These are phyloP conservation scores for Globisporangium paroecandrum DNA, from an alignment of 352 stramenopile species.

Conservation along the genomic window DNA sequence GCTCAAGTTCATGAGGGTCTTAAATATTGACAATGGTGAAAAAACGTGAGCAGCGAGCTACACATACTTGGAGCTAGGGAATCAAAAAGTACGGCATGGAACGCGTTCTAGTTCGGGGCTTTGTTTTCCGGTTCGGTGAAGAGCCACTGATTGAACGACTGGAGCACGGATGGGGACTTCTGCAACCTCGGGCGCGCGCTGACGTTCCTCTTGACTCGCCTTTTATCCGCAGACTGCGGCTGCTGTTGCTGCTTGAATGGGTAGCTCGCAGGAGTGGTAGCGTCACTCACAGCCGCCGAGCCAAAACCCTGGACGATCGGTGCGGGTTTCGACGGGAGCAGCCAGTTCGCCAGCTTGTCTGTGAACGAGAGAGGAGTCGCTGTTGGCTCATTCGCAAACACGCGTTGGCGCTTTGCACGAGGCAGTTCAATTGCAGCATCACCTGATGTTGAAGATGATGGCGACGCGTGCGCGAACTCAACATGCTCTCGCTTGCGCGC, in stretches of 20 bases:
- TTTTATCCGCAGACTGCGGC: constrained; percentile 2
- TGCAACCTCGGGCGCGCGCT: constrained; percentile 13
- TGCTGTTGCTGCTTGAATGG: constrained; percentile 28
- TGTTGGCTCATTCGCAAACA: constrained; percentile 28
- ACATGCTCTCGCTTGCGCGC: constrained; percentile 35
- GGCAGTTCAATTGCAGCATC: constrained; percentile 19
- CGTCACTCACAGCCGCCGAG: neutral
- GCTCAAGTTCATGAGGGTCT: neutral
- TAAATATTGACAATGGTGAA: constrained; percentile 6
- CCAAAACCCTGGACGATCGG: neutral
- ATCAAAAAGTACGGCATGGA: neutral
- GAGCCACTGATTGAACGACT: constrained; percentile 55
- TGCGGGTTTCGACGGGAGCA: constrained; percentile 30
- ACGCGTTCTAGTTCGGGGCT: constrained; percentile 16
- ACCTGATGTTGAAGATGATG: constrained; percentile 17
- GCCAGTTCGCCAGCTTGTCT: constrained; percentile 53
- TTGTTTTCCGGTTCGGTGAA: constrained; percentile 47
- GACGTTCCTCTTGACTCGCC: constrained; percentile 5
- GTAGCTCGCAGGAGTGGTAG: constrained; percentile 17
- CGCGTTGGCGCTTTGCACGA: constrained; percentile 41
- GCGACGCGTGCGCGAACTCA: constrained; percentile 22
- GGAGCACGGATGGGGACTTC: constrained; percentile 30
- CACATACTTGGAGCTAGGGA: neutral
- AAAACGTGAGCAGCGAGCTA: neutral
- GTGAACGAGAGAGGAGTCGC: constrained; percentile 40